Evolutionary conservation across 2,329 filamentous ascomycete genomes (phyloP).

Genomic region (Colletotrichum cuscutae): DNA sequence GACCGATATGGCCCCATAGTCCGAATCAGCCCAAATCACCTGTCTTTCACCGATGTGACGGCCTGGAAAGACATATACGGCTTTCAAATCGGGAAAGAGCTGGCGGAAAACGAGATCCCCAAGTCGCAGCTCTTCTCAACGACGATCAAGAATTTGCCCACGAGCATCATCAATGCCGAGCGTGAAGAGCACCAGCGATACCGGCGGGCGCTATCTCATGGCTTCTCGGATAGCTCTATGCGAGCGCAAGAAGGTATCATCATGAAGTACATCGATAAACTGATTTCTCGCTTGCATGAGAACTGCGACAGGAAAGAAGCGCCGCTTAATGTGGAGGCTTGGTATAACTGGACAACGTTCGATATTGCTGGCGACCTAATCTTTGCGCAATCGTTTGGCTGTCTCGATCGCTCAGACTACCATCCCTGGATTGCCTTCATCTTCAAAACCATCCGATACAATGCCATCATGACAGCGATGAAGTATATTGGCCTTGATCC

Average conservation of each 20-base stretch:
- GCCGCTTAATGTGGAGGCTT: conserved; percentile 6
- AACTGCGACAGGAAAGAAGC: neutral
- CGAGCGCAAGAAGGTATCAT: conserved; percentile 43
- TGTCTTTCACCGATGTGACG: conserved; percentile 48
- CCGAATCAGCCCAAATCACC: conserved; percentile 49
- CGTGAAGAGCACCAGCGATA: conserved; percentile 36
- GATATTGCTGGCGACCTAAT: conserved; percentile 44
- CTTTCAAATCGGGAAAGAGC: neutral
- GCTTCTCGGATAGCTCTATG: conserved; percentile 44
- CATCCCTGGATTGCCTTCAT: conserved; percentile 42
- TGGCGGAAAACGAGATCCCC: conserved; percentile 9
- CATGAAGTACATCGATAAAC: conserved; percentile 41
- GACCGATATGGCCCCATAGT: conserved; percentile 46
- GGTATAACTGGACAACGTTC: conserved; percentile 27
- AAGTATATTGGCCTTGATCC: conserved; percentile 9
- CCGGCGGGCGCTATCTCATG: conserved; percentile 41
- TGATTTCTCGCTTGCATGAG: conserved; percentile 31
- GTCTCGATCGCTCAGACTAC: conserved; percentile 38
- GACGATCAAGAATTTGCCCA: neutral
- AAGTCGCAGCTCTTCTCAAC: conserved; percentile 6
- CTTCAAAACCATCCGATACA: conserved; percentile 27
- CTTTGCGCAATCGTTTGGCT: conserved; percentile 43
- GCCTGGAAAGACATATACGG: conserved; percentile 55
- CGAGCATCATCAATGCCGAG: conserved; percentile 20
- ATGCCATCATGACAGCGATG: conserved; percentile 3